Conservation (phyloP, 1,284 basidiomycete species). For the Rhodotorula mucilaginosa region DNA sequence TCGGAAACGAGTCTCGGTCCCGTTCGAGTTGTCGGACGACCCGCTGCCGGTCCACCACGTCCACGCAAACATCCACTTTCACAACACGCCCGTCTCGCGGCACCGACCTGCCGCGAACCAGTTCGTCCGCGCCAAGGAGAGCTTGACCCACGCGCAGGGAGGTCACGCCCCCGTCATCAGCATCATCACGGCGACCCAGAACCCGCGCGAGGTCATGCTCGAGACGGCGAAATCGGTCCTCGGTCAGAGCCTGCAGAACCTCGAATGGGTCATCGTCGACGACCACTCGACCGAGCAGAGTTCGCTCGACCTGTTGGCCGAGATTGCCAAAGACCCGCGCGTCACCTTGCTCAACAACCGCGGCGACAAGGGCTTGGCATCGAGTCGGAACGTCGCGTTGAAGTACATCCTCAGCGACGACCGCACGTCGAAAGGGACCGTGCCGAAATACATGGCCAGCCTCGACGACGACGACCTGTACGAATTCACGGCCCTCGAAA, state of each 20-base stretch:
- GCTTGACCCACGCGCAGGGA: slow-evolving; percentile 3
- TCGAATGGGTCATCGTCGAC: slow-evolving; percentile 38
- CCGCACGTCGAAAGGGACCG: background rate
- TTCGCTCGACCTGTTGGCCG: slow-evolving; percentile 15
- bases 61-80: slow-evolving; percentile 32
- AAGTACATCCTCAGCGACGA: slow-evolving; percentile 20
- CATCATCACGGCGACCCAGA: slow-evolving; percentile 39
- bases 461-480: slow-evolving; percentile 39
- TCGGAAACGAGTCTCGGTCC: background rate
- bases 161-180: slow-evolving; percentile 23
- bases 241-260: slow-evolving; percentile 34
- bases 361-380: slow-evolving; percentile 28
- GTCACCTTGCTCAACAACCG: slow-evolving; percentile 26
- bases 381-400: slow-evolving; percentile 32
- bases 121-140: slow-evolving; percentile 24
- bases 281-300: slow-evolving; percentile 31
- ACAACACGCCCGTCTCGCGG: slow-evolving; percentile 31
- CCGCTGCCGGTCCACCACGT: slow-evolving; percentile 33
- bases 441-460: slow-evolving; percentile 28
- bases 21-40: slow-evolving; percentile 22
- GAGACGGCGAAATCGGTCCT: slow-evolving; percentile 31
- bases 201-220: slow-evolving; percentile 34
- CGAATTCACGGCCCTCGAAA: slow-evolving; percentile 34
- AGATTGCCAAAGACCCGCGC: slow-evolving; percentile 34
- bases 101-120: slow-evolving; percentile 35